Evolutionary conservation across 352 stramenopile genomes (phyloP).

Genomic region (Globisporangium acanthophoron): DNA sequence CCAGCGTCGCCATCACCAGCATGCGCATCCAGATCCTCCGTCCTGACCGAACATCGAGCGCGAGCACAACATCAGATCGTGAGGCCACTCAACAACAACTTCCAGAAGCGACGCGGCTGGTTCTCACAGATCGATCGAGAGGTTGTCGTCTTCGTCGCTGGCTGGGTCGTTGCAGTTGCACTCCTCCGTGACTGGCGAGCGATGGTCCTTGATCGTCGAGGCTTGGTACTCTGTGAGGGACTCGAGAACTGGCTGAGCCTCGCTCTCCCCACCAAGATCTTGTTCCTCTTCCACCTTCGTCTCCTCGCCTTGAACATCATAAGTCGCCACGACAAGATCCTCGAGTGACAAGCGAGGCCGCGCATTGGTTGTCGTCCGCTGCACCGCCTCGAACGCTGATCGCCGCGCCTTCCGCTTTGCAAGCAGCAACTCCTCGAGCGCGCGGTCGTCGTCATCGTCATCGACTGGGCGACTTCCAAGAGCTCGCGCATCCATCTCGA

Average conservation of each 20-base stretch:
- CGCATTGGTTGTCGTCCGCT: neutral
- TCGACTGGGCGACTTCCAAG: neutral
- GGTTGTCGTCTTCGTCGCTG: slow-evolving; percentile 13
- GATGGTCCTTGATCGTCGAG: neutral
- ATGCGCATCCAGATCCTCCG: slow-evolving; percentile 16
- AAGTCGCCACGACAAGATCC: neutral
- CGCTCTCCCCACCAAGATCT: neutral
- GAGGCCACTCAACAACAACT: neutral
- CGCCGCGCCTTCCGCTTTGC: slow-evolving; percentile 11
- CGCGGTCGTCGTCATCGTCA: slow-evolving; percentile 8
- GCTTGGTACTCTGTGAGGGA: neutral
- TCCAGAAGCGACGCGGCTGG: neutral
- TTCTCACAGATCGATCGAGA: slow-evolving; percentile 68
- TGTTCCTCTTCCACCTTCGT: neutral
- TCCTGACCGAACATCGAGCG: slow-evolving; percentile 19
- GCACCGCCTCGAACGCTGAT: neutral
- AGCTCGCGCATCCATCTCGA: neutral
- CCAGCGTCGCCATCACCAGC: neutral
- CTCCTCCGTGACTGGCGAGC: neutral
- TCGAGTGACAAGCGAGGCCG: neutral
- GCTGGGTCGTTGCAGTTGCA: neutral
- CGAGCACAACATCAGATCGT: neutral
- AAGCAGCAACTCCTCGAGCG: slow-evolving; percentile 6
- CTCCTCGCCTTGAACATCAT: neutral
- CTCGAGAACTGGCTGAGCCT: neutral